Percentiles rank a stretch among this genome's conserved stretches.
These are phyloP conservation scores for Nicotiana knightiana DNA, from an alignment of 257 asterid genomes.

Conservation along the genomic window DNA sequence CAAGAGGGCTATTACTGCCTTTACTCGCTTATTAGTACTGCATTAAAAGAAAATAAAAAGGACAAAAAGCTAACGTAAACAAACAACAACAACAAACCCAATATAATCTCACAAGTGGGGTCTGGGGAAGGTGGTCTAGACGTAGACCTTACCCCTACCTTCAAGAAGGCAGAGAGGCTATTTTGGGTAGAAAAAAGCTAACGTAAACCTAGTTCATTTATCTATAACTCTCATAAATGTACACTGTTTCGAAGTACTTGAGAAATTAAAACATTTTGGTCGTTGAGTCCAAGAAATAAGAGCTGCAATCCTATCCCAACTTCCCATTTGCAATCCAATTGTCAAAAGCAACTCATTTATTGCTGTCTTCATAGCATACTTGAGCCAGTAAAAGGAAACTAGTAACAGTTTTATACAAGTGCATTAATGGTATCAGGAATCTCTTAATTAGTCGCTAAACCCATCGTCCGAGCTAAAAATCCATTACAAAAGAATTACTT, in stretches of 20 bases:
- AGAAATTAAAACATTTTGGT: neutral
- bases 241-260: neutral
- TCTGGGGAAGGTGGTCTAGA: too few relatives aligned
- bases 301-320: neutral
- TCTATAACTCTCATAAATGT: neutral
- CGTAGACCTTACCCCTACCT: too few relatives aligned
- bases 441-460: neutral
- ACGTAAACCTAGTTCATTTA: neutral
- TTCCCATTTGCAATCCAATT: neutral
- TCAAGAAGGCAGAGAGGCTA: too few relatives aligned
- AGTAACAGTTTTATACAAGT: neutral
- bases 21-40: neutral
- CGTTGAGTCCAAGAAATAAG: neutral
- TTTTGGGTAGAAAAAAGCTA: neutral
- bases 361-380: neutral
- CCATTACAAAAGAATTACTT: slow-evolving; percentile 12
- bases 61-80: neutral
- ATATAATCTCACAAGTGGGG: too few relatives aligned
- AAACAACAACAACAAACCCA: too few relatives aligned
- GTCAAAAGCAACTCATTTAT: neutral
- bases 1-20: neutral
- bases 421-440: slow-evolving; percentile 3
- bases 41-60: neutral
- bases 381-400: neutral
- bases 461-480: neutral